Percentiles rank a stretch among this genome's conserved stretches.
These are phyloP conservation scores for Trypanosoma rangeli DNA, from an alignment of 208 protist species.

Conservation along the genomic window DNA sequence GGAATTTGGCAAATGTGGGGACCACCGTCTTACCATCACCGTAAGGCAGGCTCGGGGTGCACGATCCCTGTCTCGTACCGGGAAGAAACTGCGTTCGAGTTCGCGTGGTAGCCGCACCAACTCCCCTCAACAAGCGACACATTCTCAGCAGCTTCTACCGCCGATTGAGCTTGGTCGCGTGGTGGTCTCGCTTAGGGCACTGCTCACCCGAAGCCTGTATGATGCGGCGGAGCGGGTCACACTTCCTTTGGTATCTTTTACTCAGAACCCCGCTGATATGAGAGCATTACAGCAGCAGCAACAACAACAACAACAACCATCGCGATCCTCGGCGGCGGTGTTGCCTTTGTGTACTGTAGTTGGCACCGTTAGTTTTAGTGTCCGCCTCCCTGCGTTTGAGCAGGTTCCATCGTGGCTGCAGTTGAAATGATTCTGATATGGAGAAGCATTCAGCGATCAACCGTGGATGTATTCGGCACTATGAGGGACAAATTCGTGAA, in stretches of 20 bases:
- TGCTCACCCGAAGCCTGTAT: slow-evolving; percentile 39
- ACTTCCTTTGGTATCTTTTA: slow-evolving; percentile 36
- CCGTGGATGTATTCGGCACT: slow-evolving; percentile 25
- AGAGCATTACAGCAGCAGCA: slow-evolving; percentile 15
- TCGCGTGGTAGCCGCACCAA: neutral
- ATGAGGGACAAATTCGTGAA: slow-evolving; percentile 18
- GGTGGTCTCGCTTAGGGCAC: slow-evolving; percentile 36
- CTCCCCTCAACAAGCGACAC: neutral
- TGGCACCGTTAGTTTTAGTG: slow-evolving; percentile 16
- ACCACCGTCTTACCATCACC: slow-evolving; percentile 8
- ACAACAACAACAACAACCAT: neutral
- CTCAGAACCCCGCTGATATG: slow-evolving; percentile 9
- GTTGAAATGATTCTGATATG: slow-evolving; percentile 7
- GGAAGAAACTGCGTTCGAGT: neutral
- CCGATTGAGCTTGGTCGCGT: slow-evolving; percentile 30
- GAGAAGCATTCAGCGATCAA: slow-evolving; percentile 2
- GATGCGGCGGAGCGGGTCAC: slow-evolving; percentile 28
- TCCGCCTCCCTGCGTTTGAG: slow-evolving; percentile 36
- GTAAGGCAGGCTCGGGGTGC: neutral
- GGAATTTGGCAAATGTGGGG: neutral
- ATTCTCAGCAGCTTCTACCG: neutral
- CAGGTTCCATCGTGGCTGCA: slow-evolving; percentile 33
- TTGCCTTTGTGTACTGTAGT: neutral
- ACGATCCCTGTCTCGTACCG: neutral
- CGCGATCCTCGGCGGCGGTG: neutral